Evolutionary conservation across 2,329 filamentous ascomycete genomes (phyloP).

Genomic region (Onygenales sp.): DNA sequence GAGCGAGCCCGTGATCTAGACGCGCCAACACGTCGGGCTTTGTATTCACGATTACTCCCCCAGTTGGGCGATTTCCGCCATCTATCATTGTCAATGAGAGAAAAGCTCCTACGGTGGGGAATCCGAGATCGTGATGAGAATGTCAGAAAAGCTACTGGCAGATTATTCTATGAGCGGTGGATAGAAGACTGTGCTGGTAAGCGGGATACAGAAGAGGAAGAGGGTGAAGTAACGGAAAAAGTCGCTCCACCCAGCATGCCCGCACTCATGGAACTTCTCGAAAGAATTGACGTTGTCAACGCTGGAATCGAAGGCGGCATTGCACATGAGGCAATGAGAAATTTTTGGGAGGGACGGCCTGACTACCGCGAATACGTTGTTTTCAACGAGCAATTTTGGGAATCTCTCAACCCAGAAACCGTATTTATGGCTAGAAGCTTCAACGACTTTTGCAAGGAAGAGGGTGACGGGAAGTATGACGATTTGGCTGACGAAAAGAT

Average conservation of each 20-base stretch:
- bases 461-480: slow-evolving; percentile 65
- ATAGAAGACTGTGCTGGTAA: slow-evolving; percentile 84
- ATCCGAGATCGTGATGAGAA: slow-evolving; percentile 88
- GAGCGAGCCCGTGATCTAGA: slow-evolving; percentile 88
- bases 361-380: slow-evolving; percentile 39
- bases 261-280: slow-evolving; percentile 80
- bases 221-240: slow-evolving; percentile 35
- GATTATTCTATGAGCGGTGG: slow-evolving; percentile 91
- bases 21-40: slow-evolving; percentile 67
- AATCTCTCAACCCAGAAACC: slow-evolving; percentile 58
- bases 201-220: slow-evolving; percentile 48
- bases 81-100: slow-evolving; percentile 83
- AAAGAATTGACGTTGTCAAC: slow-evolving; percentile 87
- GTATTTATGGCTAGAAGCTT: slow-evolving; percentile 86
- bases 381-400: slow-evolving; percentile 39
- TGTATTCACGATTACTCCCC: slow-evolving; percentile 81
- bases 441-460: slow-evolving; percentile 79
- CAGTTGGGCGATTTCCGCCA: slow-evolving; percentile 90
- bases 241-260: slow-evolving; percentile 61
- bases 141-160: slow-evolving; percentile 82
- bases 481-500: slow-evolving; percentile 81
- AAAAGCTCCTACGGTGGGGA: slow-evolving; percentile 92
- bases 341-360: slow-evolving; percentile 89
- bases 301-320: slow-evolving; percentile 84
- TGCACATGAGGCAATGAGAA: slow-evolving; percentile 85